These are phyloP conservation scores for Xylaria scruposa DNA, from an alignment of 495 filamentous ascomycete genomes.

Conservation along the genomic window DNA sequence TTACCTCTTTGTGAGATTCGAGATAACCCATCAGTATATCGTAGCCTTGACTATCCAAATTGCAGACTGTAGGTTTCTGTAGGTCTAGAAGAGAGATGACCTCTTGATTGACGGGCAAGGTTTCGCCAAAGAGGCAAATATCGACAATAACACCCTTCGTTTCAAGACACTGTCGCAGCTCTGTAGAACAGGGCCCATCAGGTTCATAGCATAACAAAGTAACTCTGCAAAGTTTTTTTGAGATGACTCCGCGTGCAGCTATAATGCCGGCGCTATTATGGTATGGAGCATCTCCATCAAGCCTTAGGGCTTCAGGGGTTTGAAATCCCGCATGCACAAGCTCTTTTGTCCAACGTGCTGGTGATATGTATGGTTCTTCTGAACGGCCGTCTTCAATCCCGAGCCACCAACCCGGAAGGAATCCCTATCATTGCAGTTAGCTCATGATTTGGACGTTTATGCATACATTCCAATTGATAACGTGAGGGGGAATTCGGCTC, in stretches of 20 bases:
- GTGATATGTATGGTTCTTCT: conserved; percentile 42
- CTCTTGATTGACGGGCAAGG: too few relatives aligned
- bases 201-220: conserved; percentile 12
- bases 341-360: conserved; percentile 44
- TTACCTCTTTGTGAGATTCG: background rate
- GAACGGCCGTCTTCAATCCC: conserved; percentile 41
- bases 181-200: background rate
- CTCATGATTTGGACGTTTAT: too few relatives aligned
- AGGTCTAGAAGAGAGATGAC: too few relatives aligned
- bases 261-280: conserved; percentile 35
- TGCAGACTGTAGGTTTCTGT: too few relatives aligned
- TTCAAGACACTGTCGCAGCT: background rate
- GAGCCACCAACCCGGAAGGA: conserved; percentile 50
- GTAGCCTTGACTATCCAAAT: too few relatives aligned
- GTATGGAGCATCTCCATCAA: conserved; percentile 45
- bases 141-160: too few relatives aligned
- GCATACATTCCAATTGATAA: too few relatives aligned
- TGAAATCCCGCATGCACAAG: conserved; percentile 42
- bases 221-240: background rate
- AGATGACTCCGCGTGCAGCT: background rate
- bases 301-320: conserved; percentile 28
- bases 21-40: conserved; percentile 8
- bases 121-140: too few relatives aligned
- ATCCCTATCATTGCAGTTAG: conserved; percentile 31
- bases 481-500: background rate